Percentiles rank a stretch among this genome's conserved stretches.
Conservation (phyloP, 148 eudicot genomes). For the Polygonum maritimum region DNA sequence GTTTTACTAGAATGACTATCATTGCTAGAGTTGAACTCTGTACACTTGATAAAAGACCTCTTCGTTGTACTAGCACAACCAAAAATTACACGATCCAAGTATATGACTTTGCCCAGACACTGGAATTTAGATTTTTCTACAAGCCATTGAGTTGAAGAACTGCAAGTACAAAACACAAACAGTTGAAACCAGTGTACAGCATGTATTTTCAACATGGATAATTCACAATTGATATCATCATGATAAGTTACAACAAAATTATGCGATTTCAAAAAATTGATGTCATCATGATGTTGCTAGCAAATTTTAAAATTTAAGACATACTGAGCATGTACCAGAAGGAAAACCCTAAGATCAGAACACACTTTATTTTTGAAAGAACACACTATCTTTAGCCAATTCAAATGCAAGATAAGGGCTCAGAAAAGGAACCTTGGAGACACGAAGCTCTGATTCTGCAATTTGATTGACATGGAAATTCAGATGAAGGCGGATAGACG, state of each 20-base stretch:
- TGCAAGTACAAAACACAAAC: slow-evolving; percentile 32
- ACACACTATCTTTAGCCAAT: background rate
- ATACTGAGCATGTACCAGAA: background rate
- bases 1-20: slow-evolving; percentile 27
- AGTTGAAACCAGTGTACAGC: background rate
- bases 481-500: background rate
- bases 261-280: background rate
- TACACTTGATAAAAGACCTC: slow-evolving; percentile 30
- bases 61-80: slow-evolving; percentile 31
- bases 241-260: background rate
- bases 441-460: slow-evolving; percentile 27
- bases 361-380: background rate
- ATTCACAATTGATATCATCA: too few species aligned
- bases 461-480: slow-evolving; percentile 36
- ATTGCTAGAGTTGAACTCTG: slow-evolving; percentile 29
- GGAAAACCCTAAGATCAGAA: slow-evolving; percentile 13
- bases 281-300: background rate
- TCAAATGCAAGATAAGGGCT: background rate
- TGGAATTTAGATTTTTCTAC: slow-evolving; percentile 31
- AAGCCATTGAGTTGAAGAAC: slow-evolving; percentile 50
- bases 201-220: background rate
- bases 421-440: slow-evolving; percentile 23
- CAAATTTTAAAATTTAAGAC: background rate
- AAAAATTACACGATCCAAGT: slow-evolving; percentile 28
- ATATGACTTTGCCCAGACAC: slow-evolving; percentile 28